Base-by-base conservation (phyloP, 495 filamentous ascomycete species). In the Jackrogersella multiformis region DNA sequence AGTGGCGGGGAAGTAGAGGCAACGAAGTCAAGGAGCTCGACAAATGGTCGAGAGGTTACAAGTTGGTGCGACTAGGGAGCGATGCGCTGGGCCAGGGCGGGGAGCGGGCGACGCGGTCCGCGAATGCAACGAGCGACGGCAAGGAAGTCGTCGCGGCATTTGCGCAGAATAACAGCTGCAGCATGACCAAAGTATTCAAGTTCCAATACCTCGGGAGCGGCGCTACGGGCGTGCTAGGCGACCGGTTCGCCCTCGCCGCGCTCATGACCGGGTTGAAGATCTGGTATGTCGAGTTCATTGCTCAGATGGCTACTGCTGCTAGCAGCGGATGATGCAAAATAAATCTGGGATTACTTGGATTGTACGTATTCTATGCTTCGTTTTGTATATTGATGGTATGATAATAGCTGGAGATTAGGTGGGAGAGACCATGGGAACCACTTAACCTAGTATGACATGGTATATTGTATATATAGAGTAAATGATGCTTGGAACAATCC, bases 1-100 rank as follows among this genome's bases (percentile, higher is more conserved):
- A 76, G 46, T 76, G 73, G 73, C 63, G 73, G n/a, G 54, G 42
- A 24, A 76, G 66, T 36, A 28, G 59, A n/a, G 72, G 71, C 23
- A 39, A 28, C 2, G 73, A 74, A 44, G 61, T 76, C 8, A 38
- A 26, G 59, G 56, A 57, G 35, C 54, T 75, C 5, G 57, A 65
- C 60, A 59, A 56, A 12, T 41, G 34, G 7, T 18, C 48, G 20
- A 32, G 51, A 30, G 73, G 73, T 4, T 72, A 65, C 65, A 75
- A 75, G 62, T 63, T 75, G 9, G 71, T 74, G 28, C 71, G 71
- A 7, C 24, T 73, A 1, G 48, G 44, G 10, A 56, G 63, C 30
- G 16, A 24, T 24, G 20, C 38, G 5, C 0, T 18, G 35, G 62
- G 64, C n/a, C 34, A 9, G 4, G 70, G 67, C 4, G 68, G 68